phyloP scores from a whole-genome alignment of 352 stramenopile species.

The Phytophthora melonis region DNA sequence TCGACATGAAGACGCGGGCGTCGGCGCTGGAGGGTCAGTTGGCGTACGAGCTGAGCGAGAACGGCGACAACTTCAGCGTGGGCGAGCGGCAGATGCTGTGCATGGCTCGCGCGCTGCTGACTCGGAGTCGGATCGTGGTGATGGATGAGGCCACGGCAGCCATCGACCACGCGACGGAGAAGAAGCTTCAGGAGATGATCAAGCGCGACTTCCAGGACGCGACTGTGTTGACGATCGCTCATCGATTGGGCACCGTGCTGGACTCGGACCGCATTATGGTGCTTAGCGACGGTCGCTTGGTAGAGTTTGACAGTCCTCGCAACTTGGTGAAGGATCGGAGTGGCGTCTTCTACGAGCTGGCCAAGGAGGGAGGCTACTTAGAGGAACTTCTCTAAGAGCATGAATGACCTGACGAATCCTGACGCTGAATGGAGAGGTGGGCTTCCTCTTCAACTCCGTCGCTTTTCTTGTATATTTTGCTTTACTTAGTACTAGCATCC shows the following conservation, averaged over 20 bases:
- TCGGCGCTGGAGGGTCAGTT: no score
- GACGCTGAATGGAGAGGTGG: no score
- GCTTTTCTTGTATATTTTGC: no score
- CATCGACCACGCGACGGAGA: slow-evolving; percentile 46
- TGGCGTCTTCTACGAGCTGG: slow-evolving; percentile 32
- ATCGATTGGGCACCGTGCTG: slow-evolving; percentile 72
- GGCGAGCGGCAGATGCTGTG: slow-evolving; percentile 52
- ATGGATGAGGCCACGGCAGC: slow-evolving; percentile 90
- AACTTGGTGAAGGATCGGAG: slow-evolving; percentile 15
- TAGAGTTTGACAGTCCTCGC: slow-evolving; percentile 73
- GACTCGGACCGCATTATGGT: slow-evolving; percentile 80
- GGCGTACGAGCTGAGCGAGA: no score
- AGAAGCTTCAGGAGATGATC: slow-evolving; percentile 46
- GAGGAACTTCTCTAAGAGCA: not conserved
- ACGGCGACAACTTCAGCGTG: no score
- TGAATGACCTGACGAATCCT: not conserved
- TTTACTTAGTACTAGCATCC: no score
- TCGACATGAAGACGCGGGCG: no score
- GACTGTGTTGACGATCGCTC: slow-evolving; percentile 95
- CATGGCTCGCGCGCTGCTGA: slow-evolving; percentile 90
- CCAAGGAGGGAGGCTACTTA: slow-evolving; percentile 21
- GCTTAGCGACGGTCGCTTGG: slow-evolving; percentile 81
- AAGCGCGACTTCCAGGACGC: slow-evolving; percentile 77
- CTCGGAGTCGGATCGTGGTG: slow-evolving; percentile 86
- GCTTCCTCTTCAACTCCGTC: no score